Evolutionary conservation across 1,284 basidiomycete species (phyloP).

Genomic region (Malassezia sympodialis): DNA sequence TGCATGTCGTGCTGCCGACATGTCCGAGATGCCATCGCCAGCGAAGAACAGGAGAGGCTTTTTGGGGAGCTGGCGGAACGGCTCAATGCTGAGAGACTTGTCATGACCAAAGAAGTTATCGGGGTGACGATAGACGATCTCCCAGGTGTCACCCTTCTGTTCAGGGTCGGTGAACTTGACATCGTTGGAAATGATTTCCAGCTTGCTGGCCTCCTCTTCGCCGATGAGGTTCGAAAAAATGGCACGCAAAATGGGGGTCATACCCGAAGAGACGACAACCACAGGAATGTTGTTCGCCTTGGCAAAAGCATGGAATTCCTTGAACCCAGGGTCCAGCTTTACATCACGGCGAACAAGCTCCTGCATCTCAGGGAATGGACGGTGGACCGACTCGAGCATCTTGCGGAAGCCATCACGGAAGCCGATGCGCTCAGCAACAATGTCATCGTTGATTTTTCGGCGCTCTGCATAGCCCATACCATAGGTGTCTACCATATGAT

Average conservation of each 20-base stretch:
- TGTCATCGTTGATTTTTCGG: conserved; percentile 46
- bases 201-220: conserved; percentile 43
- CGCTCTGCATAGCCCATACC: conserved; percentile 48
- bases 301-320: conserved; percentile 45
- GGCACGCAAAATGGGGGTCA: conserved; percentile 45
- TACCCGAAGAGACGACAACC: conserved; percentile 45
- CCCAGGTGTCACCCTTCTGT: conserved; percentile 40
- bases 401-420: conserved; percentile 46
- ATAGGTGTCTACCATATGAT: conserved; percentile 47
- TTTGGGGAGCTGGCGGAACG: conserved; percentile 42
- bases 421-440: conserved; percentile 37
- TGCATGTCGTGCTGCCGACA: conserved; percentile 46
- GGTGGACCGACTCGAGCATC: conserved; percentile 44
- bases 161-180: conserved; percentile 46
- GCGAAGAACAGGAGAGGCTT: conserved; percentile 45
- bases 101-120: conserved; percentile 47
- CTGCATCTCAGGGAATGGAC: conserved; percentile 42
- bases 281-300: conserved; percentile 45
- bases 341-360: conserved; percentile 42
- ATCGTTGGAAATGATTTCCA: conserved; percentile 46
- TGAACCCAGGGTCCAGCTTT: conserved; percentile 47
- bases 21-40: conserved; percentile 47
- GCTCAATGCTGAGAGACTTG: conserved; percentile 43
- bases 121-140: conserved; percentile 45
- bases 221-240: conserved; percentile 47